A percentile compares a stretch with the other conserved stretches of the same genome.
phyloP scores from a whole-genome alignment of 495 filamentous ascomycete genomes.

The Staphylotrichum tortipilum region DNA sequence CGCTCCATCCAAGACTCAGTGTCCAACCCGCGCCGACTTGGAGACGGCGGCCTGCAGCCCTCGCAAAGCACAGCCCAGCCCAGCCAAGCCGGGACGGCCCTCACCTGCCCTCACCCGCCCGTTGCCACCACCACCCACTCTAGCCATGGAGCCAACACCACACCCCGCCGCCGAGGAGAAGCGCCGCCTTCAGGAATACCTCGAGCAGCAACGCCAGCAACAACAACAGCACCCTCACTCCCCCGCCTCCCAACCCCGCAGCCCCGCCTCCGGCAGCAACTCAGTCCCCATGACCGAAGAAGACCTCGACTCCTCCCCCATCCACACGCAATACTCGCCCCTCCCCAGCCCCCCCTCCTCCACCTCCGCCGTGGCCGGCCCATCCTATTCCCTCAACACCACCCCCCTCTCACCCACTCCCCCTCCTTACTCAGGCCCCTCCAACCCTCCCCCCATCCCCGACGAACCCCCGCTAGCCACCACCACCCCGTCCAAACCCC shows the following conservation, averaged over 20 bases:
- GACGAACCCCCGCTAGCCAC: conserved; percentile 15
- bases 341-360: neutral
- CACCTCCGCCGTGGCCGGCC: neutral
- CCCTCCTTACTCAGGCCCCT: conserved; percentile 41
- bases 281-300: conserved; percentile 19
- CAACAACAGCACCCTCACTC: neutral
- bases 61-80: no score
- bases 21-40: no score
- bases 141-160: neutral
- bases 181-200: neutral
- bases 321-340: conserved; percentile 1
- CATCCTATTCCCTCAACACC: neutral
- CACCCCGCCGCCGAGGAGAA: neutral
- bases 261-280: conserved; percentile 11
- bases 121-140: neutral
- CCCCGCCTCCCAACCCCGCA: neutral
- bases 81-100: conserved; percentile 1
- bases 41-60: no score
- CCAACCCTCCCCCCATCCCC: conserved; percentile 18
- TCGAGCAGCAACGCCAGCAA: neutral
- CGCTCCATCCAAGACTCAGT: no score
- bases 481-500: conserved; percentile 15
- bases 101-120: neutral
- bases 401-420: conserved; percentile 16
- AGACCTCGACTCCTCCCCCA: conserved; percentile 4